phyloP scores from a whole-genome alignment of 2,329 filamentous ascomycete genomes.

The Clarireedia sp. region DNA sequence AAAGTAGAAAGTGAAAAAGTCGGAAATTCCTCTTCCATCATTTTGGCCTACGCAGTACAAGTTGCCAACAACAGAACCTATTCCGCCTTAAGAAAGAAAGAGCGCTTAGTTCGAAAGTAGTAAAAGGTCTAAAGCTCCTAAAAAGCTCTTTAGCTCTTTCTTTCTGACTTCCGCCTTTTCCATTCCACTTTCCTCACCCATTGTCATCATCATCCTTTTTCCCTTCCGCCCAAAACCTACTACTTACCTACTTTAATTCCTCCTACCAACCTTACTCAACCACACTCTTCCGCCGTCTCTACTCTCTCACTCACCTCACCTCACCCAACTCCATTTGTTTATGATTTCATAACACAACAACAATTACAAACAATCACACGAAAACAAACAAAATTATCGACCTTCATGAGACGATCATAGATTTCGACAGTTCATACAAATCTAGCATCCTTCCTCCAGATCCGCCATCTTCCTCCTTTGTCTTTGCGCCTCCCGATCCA shows the following conservation, averaged over 20 bases:
- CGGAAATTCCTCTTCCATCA: too few species aligned
- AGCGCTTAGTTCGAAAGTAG: too few species aligned
- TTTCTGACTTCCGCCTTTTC: background rate
- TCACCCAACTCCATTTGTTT: background rate
- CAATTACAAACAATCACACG: background rate
- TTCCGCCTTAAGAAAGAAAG: too few species aligned
- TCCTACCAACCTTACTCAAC: background rate
- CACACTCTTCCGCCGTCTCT: background rate
- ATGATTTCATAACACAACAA: slow-evolving; percentile 4
- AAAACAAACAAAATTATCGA: background rate
- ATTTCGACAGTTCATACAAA: slow-evolving; percentile 1
- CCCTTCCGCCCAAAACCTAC: too few species aligned
- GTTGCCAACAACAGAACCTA: too few species aligned
- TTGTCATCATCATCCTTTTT: background rate
- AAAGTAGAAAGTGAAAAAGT: too few species aligned
- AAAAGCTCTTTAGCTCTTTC: too few species aligned
- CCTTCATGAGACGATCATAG: slow-evolving; percentile 8
- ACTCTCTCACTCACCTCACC: background rate
- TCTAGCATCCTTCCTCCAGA: background rate
- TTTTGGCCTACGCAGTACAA: too few species aligned
- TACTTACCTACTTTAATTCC: background rate
- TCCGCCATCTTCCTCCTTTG: slow-evolving; percentile 1
- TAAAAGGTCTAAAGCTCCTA: too few species aligned
- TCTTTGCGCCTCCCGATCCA: background rate
- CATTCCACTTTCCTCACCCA: background rate